Evolutionary conservation across 495 filamentous ascomycete genomes (phyloP).

Genomic region (Opeltia flavorubescens): DNA sequence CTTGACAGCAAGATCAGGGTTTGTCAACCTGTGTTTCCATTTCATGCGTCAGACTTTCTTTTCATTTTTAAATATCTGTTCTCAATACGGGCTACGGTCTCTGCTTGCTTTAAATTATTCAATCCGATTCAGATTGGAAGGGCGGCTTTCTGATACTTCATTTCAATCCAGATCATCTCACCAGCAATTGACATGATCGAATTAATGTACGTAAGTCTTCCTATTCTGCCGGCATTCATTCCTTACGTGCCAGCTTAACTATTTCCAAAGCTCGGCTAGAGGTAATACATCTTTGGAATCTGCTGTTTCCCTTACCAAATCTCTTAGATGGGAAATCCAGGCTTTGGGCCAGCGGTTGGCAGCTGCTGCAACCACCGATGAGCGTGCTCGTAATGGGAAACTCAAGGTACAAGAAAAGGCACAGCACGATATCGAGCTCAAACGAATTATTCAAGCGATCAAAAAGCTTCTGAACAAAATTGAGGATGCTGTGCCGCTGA

Average conservation of each 20-base stretch:
- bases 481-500: slow-evolving; percentile 84
- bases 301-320: slow-evolving; percentile 72
- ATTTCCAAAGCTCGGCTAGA: slow-evolving; percentile 52
- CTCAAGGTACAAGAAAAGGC: slow-evolving; percentile 33
- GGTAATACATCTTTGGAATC: slow-evolving; percentile 93
- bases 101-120: too few relatives aligned
- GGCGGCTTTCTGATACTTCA: too few relatives aligned
- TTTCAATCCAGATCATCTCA: slow-evolving; percentile 75
- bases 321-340: slow-evolving; percentile 79
- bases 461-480: slow-evolving; percentile 62
- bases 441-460: slow-evolving; percentile 59
- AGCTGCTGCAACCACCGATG: slow-evolving; percentile 52
- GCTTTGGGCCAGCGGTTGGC: slow-evolving; percentile 64
- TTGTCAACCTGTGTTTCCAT: slow-evolving; percentile 10
- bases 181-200: slow-evolving; percentile 92
- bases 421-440: slow-evolving; percentile 45
- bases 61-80: too few relatives aligned
- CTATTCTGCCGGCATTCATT: neutral
- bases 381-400: slow-evolving; percentile 36
- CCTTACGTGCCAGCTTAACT: slow-evolving; percentile 3
- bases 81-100: too few relatives aligned
- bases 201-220: slow-evolving; percentile 48
- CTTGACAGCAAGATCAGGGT: slow-evolving; percentile 77
- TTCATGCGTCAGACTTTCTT: neutral
- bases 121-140: too few relatives aligned